Conservation (phyloP, 2,329 filamentous ascomycete genomes). For the Coniochaeta pulveracea region DNA sequence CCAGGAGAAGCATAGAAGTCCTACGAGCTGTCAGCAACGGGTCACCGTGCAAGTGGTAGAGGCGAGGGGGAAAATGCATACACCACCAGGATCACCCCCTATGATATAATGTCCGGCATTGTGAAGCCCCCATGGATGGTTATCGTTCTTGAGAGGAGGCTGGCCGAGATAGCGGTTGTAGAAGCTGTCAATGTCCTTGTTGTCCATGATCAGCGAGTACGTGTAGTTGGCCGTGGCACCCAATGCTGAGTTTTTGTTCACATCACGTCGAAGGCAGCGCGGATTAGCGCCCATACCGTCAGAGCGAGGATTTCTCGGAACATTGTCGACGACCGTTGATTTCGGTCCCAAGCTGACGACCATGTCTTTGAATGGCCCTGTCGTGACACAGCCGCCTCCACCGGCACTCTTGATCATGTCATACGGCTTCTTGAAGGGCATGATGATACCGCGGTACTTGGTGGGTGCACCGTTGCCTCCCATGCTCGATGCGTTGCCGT, state of each 20-base stretch:
- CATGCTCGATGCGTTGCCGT: constrained; percentile 34
- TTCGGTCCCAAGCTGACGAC: constrained; percentile 23
- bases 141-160: constrained; percentile 16
- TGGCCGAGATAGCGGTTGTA: constrained; percentile 25
- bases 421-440: constrained; percentile 14
- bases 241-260: constrained; percentile 21
- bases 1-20: constrained; percentile 20
- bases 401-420: constrained; percentile 27
- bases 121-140: constrained; percentile 21
- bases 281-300: constrained; percentile 23
- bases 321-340: constrained; percentile 12
- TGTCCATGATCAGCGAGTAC: constrained; percentile 18
- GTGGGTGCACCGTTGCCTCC: constrained; percentile 26
- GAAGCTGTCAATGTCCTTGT: constrained; percentile 22
- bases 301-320: constrained; percentile 15
- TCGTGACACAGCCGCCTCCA: constrained; percentile 39
- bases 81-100: constrained; percentile 22
- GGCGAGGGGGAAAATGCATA: neutral
- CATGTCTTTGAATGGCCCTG: constrained; percentile 29
- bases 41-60: neutral
- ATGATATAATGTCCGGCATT: constrained; percentile 22
- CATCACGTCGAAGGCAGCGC: constrained; percentile 25
- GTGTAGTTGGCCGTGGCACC: constrained; percentile 18
- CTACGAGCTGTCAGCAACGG: neutral
- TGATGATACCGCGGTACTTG: constrained; percentile 7